A percentile compares a stretch with the other conserved stretches of the same genome.
These are phyloP conservation scores for Chenopodium album DNA, from an alignment of 148 eudicot species.

Conservation along the genomic window DNA sequence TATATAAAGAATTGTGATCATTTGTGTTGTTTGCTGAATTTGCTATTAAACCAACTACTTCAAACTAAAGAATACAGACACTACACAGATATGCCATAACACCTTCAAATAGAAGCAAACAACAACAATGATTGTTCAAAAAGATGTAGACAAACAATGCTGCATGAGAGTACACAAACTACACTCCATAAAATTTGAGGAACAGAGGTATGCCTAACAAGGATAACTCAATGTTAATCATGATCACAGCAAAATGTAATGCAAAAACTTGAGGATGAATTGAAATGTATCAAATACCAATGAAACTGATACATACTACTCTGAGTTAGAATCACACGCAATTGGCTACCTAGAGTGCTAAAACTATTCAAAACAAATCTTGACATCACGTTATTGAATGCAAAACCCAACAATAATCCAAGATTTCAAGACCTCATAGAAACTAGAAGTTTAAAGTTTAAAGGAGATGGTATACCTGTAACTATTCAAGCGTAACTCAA, in stretches of 20 bases:
- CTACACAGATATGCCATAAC: not conserved
- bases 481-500: constrained; percentile 33
- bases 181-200: too few species aligned
- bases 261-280: too few species aligned
- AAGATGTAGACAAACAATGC: too few species aligned
- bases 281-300: too few species aligned
- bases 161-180: too few species aligned
- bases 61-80: not conserved
- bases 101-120: not conserved
- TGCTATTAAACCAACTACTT: not conserved
- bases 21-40: too few species aligned
- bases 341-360: not conserved
- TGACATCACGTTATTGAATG: not conserved
- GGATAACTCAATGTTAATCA: not conserved
- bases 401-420: not conserved
- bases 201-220: too few species aligned
- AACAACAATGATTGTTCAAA: too few species aligned
- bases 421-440: not conserved
- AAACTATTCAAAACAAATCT: not conserved
- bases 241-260: not conserved
- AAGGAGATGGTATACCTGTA: constrained; percentile 19
- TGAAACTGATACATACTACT: not conserved
- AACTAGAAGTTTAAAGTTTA: not conserved
- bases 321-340: not conserved
- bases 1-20: too few species aligned